Conservation (phyloP, 257 asterid species). For the Capsicum pubescens region DNA sequence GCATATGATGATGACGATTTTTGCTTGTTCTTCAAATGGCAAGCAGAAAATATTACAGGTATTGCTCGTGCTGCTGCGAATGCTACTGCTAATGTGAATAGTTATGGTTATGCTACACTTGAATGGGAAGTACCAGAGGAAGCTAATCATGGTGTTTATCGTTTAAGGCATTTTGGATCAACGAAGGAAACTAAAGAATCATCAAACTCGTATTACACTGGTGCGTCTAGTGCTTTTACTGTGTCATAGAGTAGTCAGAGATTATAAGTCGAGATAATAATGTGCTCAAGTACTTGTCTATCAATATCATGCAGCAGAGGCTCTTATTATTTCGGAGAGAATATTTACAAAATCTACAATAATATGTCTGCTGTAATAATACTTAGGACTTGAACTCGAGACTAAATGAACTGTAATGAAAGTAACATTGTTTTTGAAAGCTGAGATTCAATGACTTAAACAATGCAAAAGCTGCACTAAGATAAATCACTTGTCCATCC, state of each 20-base stretch:
- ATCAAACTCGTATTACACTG: constrained; percentile 46
- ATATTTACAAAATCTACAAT: background rate
- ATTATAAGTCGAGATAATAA: background rate
- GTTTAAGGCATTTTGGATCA: constrained; percentile 60
- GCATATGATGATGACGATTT: constrained; percentile 63
- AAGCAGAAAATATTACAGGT: constrained; percentile 23
- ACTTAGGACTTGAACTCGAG: too few relatives aligned
- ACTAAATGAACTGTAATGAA: background rate
- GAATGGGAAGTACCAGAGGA: constrained; percentile 65
- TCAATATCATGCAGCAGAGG: background rate
- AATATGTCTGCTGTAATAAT: background rate
- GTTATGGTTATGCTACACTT: constrained; percentile 51
- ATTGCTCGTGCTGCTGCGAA: background rate
- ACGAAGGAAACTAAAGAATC: constrained; percentile 43
- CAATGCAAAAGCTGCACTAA: background rate
- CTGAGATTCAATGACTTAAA: background rate
- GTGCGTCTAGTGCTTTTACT: constrained; percentile 58
- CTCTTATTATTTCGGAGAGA: background rate
- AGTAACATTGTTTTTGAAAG: background rate
- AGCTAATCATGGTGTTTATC: constrained; percentile 42
- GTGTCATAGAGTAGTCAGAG: constrained; percentile 28
- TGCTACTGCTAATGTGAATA: background rate
- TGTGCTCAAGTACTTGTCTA: background rate
- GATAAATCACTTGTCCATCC: constrained; percentile 70
- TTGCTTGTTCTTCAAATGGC: constrained; percentile 56